phyloP scores from a whole-genome alignment of 352 stramenopile genomes.

The Phytophthora megakarya region DNA sequence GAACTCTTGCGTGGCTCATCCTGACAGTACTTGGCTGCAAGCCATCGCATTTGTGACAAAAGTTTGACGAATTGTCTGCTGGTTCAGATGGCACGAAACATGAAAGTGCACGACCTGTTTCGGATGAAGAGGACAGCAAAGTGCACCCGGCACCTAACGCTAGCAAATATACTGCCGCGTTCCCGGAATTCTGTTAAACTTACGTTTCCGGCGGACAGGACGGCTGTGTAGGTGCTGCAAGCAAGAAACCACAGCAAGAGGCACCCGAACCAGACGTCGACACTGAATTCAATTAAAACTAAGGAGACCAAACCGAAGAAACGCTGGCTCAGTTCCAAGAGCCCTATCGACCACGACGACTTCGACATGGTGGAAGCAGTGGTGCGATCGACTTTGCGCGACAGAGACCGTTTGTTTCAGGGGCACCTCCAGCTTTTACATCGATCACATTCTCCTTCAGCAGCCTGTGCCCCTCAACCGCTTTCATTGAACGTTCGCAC shows the following conservation, averaged over 20 bases:
- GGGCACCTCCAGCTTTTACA: constrained; percentile 20
- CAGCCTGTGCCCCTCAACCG: constrained; percentile 17
- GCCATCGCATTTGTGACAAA: not conserved
- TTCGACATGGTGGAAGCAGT: no score
- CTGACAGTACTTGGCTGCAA: constrained; percentile 15
- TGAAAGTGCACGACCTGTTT: not conserved
- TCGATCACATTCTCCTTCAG: constrained; percentile 9
- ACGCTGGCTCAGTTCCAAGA: no score
- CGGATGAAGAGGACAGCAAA: not conserved
- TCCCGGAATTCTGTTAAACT: constrained; percentile 3
- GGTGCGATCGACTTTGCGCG: no score
- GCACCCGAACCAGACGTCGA: not conserved
- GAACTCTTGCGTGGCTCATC: constrained; percentile 20
- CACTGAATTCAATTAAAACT: not conserved
- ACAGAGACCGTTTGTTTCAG: constrained; percentile 5
- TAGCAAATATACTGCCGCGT: constrained; percentile 7
- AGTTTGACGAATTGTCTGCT: constrained; percentile 12
- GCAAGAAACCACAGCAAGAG: not conserved
- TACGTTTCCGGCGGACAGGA: not conserved
- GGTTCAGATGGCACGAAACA: constrained; percentile 10
- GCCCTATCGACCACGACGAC: no score
- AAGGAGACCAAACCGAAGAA: no score
- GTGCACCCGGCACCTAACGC: constrained; percentile 13
- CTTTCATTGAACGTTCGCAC: constrained; percentile 25
- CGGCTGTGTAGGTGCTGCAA: not conserved